Evolutionary conservation across 2,329 filamentous ascomycete genomes (phyloP).

Genomic region (Colletotrichum spinosum): DNA sequence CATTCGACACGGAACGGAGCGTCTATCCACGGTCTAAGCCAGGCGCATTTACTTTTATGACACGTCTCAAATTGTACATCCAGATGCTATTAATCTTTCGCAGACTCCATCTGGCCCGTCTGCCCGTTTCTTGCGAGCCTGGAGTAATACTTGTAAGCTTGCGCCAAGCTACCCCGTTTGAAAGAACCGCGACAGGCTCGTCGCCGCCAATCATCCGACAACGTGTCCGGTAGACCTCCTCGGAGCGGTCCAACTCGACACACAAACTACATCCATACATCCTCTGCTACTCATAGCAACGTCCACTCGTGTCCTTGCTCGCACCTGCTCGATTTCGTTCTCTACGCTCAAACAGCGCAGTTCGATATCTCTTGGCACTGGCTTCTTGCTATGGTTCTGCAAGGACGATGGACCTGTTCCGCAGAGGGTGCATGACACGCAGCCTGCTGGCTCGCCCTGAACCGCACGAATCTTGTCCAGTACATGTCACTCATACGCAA

Average conservation of each 20-base stretch:
- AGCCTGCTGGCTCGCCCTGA: slow-evolving; percentile 10
- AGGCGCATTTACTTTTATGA: slow-evolving; percentile 27
- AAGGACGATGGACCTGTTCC: slow-evolving; percentile 4
- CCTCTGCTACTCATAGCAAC: not conserved
- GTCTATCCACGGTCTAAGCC: slow-evolving; percentile 30
- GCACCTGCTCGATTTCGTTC: not conserved
- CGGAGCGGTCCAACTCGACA: slow-evolving; percentile 18
- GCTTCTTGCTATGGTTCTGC: not conserved
- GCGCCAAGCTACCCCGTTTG: slow-evolving; percentile 29
- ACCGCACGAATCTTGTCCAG: slow-evolving; percentile 10
- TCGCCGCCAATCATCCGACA: slow-evolving; percentile 38
- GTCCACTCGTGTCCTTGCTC: not conserved
- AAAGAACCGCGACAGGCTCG: slow-evolving; percentile 19
- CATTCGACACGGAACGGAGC: slow-evolving; percentile 31
- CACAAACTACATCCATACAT: slow-evolving; percentile 6
- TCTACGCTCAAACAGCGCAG: slow-evolving; percentile 4
- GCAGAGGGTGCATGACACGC: slow-evolving; percentile 7
- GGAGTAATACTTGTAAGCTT: slow-evolving; percentile 25
- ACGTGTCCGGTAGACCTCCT: slow-evolving; percentile 38
- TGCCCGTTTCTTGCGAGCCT: slow-evolving; percentile 14
- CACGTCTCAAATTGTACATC: slow-evolving; percentile 30
- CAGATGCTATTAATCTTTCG: slow-evolving; percentile 20
- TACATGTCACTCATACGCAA: too few relatives aligned
- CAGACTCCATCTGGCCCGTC: slow-evolving; percentile 14
- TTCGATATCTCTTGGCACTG: not conserved